Base-by-base conservation (phyloP, 139 green algal species). In the Micractinium sp. region DNA sequence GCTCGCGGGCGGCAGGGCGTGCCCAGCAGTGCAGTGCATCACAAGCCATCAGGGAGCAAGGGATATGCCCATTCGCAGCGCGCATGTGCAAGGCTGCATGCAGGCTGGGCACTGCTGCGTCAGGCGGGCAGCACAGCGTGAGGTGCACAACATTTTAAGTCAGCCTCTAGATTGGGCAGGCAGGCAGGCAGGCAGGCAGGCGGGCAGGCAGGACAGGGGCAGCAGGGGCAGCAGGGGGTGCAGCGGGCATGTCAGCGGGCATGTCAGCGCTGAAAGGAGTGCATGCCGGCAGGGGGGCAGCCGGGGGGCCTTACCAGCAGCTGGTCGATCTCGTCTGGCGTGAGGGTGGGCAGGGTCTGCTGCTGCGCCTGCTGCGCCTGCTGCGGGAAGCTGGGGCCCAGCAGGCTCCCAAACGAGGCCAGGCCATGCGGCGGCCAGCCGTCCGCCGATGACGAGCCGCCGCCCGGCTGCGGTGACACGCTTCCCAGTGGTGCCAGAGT, bases 351-450 rank as follows among this genome's bases (percentile, higher is more conserved):
- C 71, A 77, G 33, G 12, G 35, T 19, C 74, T 14, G 29, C 74
- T 81, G 74, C 74, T 81, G 74, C 73, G 33, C 31, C 67, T n/a
- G 67, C 71, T n/a, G 71, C 13, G 31, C 71, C 85, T 82, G 53
- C 31, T 33, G n/a, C 18, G 53, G 47, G 47, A 56, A 56, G 47
- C 47, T 56, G 47, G 47, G 47, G 71, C 71, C 31, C 31, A 38
- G 71, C 71, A 77, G 71, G 71, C 71, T 19, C 5, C 71, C 71
- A 77, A 38, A 77, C 29, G 31, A 33, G 47, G 47, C 47, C 47
- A 56, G 5, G 47, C 47, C 47, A 9, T 56, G 47, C 47, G 47
- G 47, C 47, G 71, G 71, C 31, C 71, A 38, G 1, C 71, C 71
- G 15, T 13, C 31, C 71, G 36, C 15, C 35, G 31, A 77, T 2